phyloP scores from a whole-genome alignment of 163 green algal genomes.

The Scenedesmus sp. region DNA sequence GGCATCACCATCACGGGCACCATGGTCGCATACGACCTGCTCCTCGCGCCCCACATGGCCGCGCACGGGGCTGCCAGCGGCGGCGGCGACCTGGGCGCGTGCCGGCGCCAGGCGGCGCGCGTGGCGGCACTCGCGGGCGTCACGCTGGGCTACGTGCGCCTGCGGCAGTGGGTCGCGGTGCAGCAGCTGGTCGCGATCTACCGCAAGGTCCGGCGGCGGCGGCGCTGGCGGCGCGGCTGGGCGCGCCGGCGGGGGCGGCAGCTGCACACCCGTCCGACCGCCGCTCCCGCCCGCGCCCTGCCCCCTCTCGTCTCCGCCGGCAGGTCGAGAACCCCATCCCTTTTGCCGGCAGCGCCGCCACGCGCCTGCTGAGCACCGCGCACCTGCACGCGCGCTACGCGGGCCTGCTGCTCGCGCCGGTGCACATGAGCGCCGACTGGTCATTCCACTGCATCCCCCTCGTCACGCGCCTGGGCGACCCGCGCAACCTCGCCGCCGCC shows the following conservation, averaged over 20 bases:
- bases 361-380: slow-evolving; percentile 57
- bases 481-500: slow-evolving; percentile 62
- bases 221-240: too few species aligned
- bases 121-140: slow-evolving; percentile 9
- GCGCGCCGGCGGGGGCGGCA: too few species aligned
- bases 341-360: slow-evolving; percentile 54
- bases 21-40: slow-evolving; percentile 70
- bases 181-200: slow-evolving; percentile 38
- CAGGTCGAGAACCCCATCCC: slow-evolving; percentile 89
- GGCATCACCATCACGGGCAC: slow-evolving; percentile 75
- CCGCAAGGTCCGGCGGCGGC: slow-evolving; percentile 33
- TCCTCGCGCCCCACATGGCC: slow-evolving; percentile 57
- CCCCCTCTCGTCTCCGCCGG: too few species aligned
- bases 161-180: slow-evolving; percentile 24
- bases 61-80: neutral
- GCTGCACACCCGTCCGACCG: too few species aligned
- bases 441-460: slow-evolving; percentile 79
- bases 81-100: neutral
- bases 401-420: slow-evolving; percentile 70
- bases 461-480: slow-evolving; percentile 61
- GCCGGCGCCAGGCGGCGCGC: slow-evolving; percentile 17
- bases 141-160: slow-evolving; percentile 17
- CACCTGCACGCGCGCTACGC: slow-evolving; percentile 82
- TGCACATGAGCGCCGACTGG: slow-evolving; percentile 83
- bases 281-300: too few species aligned